Evolutionary conservation across 2,329 filamentous ascomycete genomes (phyloP).

Genomic region (Cladosporium oxysporum): DNA sequence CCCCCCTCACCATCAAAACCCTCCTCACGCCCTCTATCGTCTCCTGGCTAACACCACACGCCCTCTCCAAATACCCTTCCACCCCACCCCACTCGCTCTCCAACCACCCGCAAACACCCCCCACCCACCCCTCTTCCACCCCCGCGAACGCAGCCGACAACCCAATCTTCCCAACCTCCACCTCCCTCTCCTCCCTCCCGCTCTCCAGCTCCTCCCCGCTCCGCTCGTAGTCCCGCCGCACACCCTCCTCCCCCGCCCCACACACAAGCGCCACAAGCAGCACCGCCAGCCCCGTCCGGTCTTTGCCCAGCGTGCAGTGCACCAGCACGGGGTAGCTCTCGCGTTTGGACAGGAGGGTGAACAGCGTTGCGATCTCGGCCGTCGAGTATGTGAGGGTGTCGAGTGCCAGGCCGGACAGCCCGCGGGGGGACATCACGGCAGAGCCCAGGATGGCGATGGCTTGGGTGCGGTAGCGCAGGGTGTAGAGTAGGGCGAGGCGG

Average conservation of each 20-base stretch:
- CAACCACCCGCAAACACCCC: conserved; percentile 59
- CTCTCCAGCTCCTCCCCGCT: conserved; percentile 62
- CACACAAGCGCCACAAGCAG: conserved; percentile 68
- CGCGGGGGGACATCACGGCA: conserved; percentile 71
- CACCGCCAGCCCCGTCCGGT: conserved; percentile 74
- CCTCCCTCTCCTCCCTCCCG: conserved; percentile 64
- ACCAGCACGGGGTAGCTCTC: conserved; percentile 65
- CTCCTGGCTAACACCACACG: conserved; percentile 54
- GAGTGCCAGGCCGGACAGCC: conserved; percentile 68
- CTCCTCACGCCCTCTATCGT: conserved; percentile 38
- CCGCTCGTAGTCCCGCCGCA: conserved; percentile 71
- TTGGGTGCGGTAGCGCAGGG: conserved; percentile 66
- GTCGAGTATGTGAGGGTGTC: conserved; percentile 70
- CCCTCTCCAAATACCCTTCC: conserved; percentile 60
- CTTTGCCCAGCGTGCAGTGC: conserved; percentile 89
- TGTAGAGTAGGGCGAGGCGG: conserved; percentile 63
- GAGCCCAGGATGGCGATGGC: conserved; percentile 70
- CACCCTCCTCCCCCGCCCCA: conserved; percentile 57
- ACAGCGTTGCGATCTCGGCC: conserved; percentile 58
- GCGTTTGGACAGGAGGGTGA: conserved; percentile 51
- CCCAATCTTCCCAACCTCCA: conserved; percentile 70
- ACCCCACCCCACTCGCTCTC: conserved; percentile 65
- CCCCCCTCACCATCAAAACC: conserved; percentile 28
- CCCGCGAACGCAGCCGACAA: conserved; percentile 71
- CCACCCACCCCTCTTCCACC: conserved; percentile 66